Evolutionary conservation across 192 early-diverging fungal species (phyloP).

Genomic region (Allomyces macrogynus): DNA sequence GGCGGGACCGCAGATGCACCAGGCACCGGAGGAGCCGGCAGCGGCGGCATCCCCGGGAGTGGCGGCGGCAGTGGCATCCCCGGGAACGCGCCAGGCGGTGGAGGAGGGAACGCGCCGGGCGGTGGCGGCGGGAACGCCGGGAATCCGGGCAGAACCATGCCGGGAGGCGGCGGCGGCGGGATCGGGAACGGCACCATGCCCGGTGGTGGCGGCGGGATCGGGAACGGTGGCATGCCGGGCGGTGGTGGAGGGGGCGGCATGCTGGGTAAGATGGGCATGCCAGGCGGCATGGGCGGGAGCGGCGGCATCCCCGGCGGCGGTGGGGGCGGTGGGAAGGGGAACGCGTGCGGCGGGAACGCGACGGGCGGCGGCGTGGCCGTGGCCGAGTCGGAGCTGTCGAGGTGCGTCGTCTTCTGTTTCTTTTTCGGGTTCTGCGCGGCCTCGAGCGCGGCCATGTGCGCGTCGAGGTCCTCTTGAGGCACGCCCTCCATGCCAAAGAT

Average conservation of each 20-base stretch:
- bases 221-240: background rate
- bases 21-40: background rate
- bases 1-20: background rate
- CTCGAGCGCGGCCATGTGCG: constrained; percentile 25
- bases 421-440: background rate
- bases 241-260: background rate
- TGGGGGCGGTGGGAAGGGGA: background rate
- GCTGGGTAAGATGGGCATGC: background rate
- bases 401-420: background rate
- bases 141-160: background rate
- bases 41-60: background rate
- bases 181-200: background rate
- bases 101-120: background rate
- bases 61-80: background rate
- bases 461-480: constrained; percentile 56
- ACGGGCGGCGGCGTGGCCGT: background rate
- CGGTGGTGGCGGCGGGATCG: background rate
- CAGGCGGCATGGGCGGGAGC: background rate
- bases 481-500: constrained; percentile 91
- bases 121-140: background rate
- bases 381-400: background rate
- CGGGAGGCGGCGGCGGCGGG: background rate
- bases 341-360: background rate
- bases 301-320: background rate
- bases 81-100: background rate